These are phyloP conservation scores for Apodospora peruviana DNA, from an alignment of 495 filamentous ascomycete genomes.

Conservation along the genomic window DNA sequence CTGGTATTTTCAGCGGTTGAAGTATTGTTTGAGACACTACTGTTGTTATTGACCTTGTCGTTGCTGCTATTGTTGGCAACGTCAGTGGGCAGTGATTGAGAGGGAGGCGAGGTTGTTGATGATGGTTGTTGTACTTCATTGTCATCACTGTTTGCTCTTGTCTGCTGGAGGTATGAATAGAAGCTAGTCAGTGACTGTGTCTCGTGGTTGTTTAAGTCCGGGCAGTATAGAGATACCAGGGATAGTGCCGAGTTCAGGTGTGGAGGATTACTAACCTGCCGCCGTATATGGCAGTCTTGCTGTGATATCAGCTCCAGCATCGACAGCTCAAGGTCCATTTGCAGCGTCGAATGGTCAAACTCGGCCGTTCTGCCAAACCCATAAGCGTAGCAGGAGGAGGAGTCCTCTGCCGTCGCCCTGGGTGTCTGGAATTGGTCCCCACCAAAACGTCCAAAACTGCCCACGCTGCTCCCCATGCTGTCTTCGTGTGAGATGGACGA, in stretches of 20 bases:
- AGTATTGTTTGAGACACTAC: no score
- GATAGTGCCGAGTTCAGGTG: no score
- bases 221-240: background rate
- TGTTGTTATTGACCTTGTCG: no score
- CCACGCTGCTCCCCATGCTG: background rate
- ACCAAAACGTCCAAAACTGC: background rate
- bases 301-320: background rate
- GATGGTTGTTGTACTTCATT: no score
- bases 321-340: background rate
- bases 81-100: no score
- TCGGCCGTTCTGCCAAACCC: background rate
- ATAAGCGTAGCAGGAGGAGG: background rate
- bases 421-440: background rate
- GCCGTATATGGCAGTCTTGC: background rate
- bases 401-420: background rate
- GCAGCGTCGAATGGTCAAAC: background rate
- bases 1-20: no score
- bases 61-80: no score
- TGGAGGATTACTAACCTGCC: background rate
- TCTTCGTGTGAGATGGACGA: no score
- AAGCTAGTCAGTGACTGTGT: no score
- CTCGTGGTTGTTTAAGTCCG: background rate
- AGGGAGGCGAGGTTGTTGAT: no score
- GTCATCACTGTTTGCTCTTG: no score
- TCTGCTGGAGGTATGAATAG: no score